Conservation (phyloP, 306 rosid species). For the Quercus alba region DNA sequence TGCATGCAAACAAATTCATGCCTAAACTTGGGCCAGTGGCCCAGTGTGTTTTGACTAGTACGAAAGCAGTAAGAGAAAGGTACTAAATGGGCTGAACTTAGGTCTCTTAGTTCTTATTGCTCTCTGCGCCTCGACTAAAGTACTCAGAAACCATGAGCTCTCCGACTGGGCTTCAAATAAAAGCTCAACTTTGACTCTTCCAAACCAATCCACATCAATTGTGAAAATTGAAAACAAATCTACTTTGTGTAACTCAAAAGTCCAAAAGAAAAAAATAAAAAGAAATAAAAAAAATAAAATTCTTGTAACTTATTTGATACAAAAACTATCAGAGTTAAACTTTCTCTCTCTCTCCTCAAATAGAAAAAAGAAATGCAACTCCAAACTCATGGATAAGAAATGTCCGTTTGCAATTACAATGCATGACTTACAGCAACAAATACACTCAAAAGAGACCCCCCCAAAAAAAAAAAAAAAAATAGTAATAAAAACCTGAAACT, state of each 20-base stretch:
- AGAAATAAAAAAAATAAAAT: no score
- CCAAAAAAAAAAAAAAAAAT: neutral
- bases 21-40: no score
- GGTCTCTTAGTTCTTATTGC: no score
- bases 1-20: no score
- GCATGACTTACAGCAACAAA: neutral
- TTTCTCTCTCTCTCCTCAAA: no score
- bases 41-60: neutral
- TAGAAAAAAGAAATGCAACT: neutral
- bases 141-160: neutral
- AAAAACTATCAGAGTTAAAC: no score
- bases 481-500: neutral
- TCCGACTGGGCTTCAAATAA: neutral
- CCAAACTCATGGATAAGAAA: neutral
- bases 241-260: no score
- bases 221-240: no score
- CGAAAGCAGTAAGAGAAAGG: no score
- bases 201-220: no score
- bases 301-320: no score
- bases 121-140: neutral
- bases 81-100: no score
- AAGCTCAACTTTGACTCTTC: neutral
- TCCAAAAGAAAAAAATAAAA: accelerated
- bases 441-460: neutral
- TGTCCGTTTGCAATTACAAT: neutral